A percentile compares a stretch with the other conserved stretches of the same genome.
phyloP scores from a whole-genome alignment of 2,329 filamentous ascomycete genomes.

The Sordariomycetes sp. region DNA sequence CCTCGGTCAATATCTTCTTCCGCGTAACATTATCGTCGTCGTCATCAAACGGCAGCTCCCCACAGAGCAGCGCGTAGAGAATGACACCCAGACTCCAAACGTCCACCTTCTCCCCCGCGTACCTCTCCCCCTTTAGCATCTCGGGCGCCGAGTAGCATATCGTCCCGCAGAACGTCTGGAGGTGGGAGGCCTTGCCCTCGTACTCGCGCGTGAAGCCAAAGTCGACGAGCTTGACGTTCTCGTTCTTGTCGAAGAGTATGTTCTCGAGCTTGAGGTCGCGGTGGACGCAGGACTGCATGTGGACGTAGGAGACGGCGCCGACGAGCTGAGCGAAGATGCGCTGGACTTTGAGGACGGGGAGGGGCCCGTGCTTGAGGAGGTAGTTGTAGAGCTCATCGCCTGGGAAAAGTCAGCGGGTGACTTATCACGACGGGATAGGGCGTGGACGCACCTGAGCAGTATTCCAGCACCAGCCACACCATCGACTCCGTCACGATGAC shows the following conservation, averaged over 20 bases:
- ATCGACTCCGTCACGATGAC: conserved; percentile 91
- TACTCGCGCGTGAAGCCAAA: conserved; percentile 98
- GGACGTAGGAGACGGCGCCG: conserved; percentile 88
- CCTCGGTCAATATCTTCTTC: conserved; percentile 68
- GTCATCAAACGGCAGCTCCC: conserved; percentile 89
- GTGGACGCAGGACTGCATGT: conserved; percentile 90
- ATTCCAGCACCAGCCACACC: conserved; percentile 95
- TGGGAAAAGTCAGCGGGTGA: conserved; percentile 18
- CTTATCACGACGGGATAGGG: background rate
- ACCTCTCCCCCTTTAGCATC: conserved; percentile 97
- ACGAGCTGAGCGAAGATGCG: conserved; percentile 94
- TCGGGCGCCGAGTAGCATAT: conserved; percentile 96
- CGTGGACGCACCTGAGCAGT: conserved; percentile 61
- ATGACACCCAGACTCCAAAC: conserved; percentile 88
- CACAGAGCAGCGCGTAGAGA: conserved; percentile 67
- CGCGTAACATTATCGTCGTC: conserved; percentile 86
- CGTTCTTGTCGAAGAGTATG: conserved; percentile 88
- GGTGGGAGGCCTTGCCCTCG: conserved; percentile 82
- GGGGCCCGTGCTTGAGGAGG: conserved; percentile 71
- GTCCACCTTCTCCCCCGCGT: conserved; percentile 94
- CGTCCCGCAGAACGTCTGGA: conserved; percentile 96
- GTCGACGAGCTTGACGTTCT: conserved; percentile 94
- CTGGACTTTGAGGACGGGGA: conserved; percentile 78
- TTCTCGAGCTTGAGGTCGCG: conserved; percentile 89
- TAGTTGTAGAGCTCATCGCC: conserved; percentile 97